Conservation (phyloP, 495 filamentous ascomycete species). For the Aspergillus sclerotioniger region DNA sequence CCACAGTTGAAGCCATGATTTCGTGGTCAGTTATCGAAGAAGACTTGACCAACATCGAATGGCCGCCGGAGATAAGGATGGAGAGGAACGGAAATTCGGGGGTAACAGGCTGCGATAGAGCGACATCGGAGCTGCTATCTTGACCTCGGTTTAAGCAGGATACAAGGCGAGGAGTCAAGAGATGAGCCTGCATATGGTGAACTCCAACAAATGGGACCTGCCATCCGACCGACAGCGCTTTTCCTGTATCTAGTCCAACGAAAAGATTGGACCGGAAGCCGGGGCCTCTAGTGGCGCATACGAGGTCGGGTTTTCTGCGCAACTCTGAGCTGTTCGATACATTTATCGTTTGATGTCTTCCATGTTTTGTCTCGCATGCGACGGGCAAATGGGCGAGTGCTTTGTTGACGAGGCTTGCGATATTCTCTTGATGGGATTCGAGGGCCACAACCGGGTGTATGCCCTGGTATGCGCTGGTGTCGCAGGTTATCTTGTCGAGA, state of each 20-base stretch:
- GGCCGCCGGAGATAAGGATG: constrained; percentile 88
- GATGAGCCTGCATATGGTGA: constrained; percentile 97
- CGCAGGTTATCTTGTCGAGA: constrained; percentile 77
- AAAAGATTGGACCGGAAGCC: constrained; percentile 78
- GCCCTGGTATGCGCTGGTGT: constrained; percentile 67
- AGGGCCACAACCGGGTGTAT: constrained; percentile 75
- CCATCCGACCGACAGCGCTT: constrained; percentile 83
- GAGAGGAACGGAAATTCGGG: constrained; percentile 79
- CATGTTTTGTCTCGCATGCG: constrained; percentile 12
- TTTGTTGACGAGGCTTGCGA: constrained; percentile 63
- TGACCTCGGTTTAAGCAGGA: constrained; percentile 47
- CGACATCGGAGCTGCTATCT: neutral
- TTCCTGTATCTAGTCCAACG: constrained; percentile 78
- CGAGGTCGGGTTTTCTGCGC: constrained; percentile 67
- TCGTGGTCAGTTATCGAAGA: constrained; percentile 60
- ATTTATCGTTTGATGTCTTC: constrained; percentile 14
- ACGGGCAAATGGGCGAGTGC: constrained; percentile 57
- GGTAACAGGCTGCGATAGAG: neutral
- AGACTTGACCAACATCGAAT: constrained; percentile 81
- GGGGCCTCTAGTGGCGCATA: constrained; percentile 84
- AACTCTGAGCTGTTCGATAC: constrained; percentile 24
- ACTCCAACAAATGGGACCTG: constrained; percentile 77
- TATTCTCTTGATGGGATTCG: constrained; percentile 65
- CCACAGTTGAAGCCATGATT: constrained; percentile 65
- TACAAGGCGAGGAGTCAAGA: constrained; percentile 82